phyloP scores from a whole-genome alignment of 257 asterid species.

The Solanum piurae region DNA sequence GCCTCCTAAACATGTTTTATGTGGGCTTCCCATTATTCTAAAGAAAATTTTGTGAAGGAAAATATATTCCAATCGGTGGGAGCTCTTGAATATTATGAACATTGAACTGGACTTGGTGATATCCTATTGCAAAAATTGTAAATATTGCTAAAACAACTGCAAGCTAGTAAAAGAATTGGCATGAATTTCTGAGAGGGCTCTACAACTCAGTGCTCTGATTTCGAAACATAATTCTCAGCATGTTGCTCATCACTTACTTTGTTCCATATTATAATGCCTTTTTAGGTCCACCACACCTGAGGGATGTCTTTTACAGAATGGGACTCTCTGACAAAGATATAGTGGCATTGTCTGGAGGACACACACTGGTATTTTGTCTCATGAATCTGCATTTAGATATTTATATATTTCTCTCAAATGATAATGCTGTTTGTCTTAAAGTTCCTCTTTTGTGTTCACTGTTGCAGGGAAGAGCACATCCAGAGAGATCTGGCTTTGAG shows the following conservation, averaged over 20 bases:
- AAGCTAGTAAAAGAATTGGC: not conserved
- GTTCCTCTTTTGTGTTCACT: not conserved
- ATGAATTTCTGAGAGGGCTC: not conserved
- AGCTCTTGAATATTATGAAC: not conserved
- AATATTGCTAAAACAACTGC: not conserved
- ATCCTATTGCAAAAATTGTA: not conserved
- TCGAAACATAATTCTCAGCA: not conserved
- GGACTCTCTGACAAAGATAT: conserved; percentile 69
- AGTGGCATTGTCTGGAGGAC: conserved; percentile 81
- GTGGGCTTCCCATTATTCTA: not conserved
- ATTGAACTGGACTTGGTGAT: not conserved
- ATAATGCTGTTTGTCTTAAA: not conserved
- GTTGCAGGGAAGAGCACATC: conserved; percentile 74
- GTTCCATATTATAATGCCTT: not conserved
- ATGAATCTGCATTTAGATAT: not conserved
- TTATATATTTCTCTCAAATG: not conserved
- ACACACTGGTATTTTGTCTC: conserved; percentile 52
- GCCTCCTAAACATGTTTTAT: not conserved
- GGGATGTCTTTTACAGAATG: conserved; percentile 68
- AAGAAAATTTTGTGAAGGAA: not conserved
- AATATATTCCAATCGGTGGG: not conserved
- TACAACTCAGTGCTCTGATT: not conserved
- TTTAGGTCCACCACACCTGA: conserved; percentile 57
- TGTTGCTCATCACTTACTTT: not conserved
- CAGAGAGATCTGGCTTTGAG: conserved; percentile 78